A percentile compares a stretch with the other conserved stretches of the same genome.
Conservation (phyloP, 352 stramenopile species). For the Aphanomyces cochlioides region DNA sequence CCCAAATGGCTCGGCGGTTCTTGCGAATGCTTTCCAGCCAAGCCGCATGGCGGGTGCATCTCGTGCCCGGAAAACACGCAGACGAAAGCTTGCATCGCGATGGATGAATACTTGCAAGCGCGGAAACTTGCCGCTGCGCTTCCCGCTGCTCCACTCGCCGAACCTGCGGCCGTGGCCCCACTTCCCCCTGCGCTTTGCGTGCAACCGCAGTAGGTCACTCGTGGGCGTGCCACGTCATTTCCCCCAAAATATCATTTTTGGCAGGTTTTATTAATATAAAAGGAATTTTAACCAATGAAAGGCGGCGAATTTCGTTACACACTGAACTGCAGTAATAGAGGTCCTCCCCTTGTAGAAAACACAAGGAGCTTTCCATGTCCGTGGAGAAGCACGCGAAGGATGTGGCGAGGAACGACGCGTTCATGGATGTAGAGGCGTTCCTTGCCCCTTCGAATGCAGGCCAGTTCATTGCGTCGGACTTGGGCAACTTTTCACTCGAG, state of each 20-base stretch:
- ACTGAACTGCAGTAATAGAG: neutral
- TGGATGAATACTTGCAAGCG: slow-evolving; percentile 9
- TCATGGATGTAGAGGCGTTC: slow-evolving; percentile 14
- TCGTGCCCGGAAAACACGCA: slow-evolving; percentile 20
- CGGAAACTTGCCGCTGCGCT: neutral
- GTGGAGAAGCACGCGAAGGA: neutral
- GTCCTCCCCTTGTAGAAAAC: slow-evolving; percentile 8
- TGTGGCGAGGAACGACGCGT: neutral
- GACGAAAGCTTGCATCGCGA: slow-evolving; percentile 14
- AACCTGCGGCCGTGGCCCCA: neutral
- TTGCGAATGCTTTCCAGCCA: slow-evolving; percentile 27
- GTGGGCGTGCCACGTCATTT: neutral
- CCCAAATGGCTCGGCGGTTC: slow-evolving; percentile 25
- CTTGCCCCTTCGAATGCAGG: slow-evolving; percentile 10
- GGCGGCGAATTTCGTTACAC: neutral
- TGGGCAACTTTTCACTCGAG: slow-evolving; percentile 28
- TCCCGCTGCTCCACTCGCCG: neutral
- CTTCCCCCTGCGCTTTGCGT: neutral
- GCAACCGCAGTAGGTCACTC: neutral
- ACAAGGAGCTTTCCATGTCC: neutral
- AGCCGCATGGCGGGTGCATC: slow-evolving; percentile 24
- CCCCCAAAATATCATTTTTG: neutral
- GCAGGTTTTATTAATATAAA: slow-evolving; percentile 2
- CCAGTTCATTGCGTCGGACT: slow-evolving; percentile 5
- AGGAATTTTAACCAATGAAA: slow-evolving; percentile 13